Conservation (phyloP, 257 asterid genomes). For the Fraxinus excelsior region DNA sequence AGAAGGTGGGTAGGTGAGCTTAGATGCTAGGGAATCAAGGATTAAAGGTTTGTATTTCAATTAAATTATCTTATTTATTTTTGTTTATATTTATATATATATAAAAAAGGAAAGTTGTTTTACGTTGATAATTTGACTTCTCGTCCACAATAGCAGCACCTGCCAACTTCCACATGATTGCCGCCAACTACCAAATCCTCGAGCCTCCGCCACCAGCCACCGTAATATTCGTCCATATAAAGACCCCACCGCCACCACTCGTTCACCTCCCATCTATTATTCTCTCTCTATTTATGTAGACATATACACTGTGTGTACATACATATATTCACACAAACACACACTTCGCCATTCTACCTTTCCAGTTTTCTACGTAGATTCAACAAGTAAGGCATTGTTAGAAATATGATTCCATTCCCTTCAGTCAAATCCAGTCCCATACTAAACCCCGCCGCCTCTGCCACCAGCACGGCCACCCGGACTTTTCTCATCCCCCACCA, state of each 20-base stretch:
- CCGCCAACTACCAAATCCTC: neutral
- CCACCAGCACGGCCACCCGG: slow-evolving; percentile 3
- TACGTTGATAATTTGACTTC: too few relatives aligned
- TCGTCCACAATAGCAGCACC: neutral
- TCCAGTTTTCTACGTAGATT: neutral
- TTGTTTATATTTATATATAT: too few relatives aligned
- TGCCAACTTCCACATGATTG: neutral
- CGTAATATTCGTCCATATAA: neutral
- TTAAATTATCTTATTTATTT: too few relatives aligned
- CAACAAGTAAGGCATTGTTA: neutral
- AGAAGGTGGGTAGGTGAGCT: too few relatives aligned
- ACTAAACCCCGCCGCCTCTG: slow-evolving; percentile 4
- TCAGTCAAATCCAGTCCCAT: slow-evolving; percentile 27
- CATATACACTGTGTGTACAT: neutral
- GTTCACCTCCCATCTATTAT: neutral
- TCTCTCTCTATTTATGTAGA: neutral
- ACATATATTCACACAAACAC: too few relatives aligned
- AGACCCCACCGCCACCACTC: neutral
- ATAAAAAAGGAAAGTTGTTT: too few relatives aligned
- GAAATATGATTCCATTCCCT: slow-evolving; percentile 43
- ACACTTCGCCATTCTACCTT: neutral
- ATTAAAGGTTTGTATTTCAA: too few relatives aligned
- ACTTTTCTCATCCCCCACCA: slow-evolving; percentile 14
- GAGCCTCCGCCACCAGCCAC: neutral
- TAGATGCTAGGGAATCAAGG: too few relatives aligned